Evolutionary conservation across 2,329 filamentous ascomycete genomes (phyloP), one percentile per base, ranked within the genome.

Genomic region (Cladophialophora chaetospira): DNA sequence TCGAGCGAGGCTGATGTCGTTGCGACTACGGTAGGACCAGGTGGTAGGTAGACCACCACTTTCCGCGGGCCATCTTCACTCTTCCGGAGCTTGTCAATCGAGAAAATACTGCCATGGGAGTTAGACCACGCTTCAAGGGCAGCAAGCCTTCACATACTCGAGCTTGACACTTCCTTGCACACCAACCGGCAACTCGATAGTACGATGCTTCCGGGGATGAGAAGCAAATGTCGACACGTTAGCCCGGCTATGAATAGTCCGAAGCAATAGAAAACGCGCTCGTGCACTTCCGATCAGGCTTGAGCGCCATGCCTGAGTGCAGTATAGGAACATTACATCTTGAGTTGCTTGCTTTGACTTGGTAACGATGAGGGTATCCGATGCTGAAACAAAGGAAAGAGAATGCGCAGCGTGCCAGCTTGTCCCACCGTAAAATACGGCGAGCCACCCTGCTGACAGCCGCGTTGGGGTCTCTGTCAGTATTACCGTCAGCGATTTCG

Each of bases 31-130:
- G 71, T 31, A 21, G 72, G 70, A 10, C 72, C 72, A 13, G 69
- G 64, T n/a, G 72, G 73, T 5, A 75, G 67, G 40, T 71, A 69
- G 29, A 75, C 61, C 31, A 73, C 68, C 8, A 75, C 66, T 63
- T 70, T 70, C 23, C 65, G 64, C 9, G 46, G 47, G 3, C 29
- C 15, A 17, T 48, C 23, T 13, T 11, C 6, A 9, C 13, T 50
- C n/a, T 5, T 11, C 9, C 23, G 13, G 10, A 13, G 29, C 13
- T 4, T 26, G 31, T 11, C 46, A 46, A 31, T 25, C 25, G 17
- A 52, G 9, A 56, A 46, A 51, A 33, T 35, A 44, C 42, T 40
- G 36, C 17, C 5, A 10, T 11, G 17, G 13, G 9, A 19, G 17
- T 40, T 3, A 40, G 36, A 17, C n/a, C n/a, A n/a, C n/a, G 36